A percentile compares a stretch with the other conserved stretches of the same genome.
phyloP scores from a whole-genome alignment of 2,329 filamentous ascomycete genomes.

The Thelonectria discophora region DNA sequence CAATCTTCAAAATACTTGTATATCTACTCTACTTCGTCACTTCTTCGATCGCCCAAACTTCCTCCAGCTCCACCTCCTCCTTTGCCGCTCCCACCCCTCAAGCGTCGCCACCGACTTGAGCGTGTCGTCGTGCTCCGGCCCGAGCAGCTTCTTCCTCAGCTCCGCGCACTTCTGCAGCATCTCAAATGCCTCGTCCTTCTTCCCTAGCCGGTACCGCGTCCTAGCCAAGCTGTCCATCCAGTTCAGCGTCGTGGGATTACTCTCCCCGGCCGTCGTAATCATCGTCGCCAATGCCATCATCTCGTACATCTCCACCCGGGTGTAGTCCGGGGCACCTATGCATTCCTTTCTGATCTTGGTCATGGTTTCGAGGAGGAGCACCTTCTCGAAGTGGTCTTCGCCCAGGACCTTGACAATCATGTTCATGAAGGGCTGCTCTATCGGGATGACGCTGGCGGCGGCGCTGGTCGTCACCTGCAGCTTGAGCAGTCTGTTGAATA shows the following conservation, averaged over 20 bases:
- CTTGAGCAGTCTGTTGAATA: background rate
- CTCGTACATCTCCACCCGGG: background rate
- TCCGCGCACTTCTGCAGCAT: background rate
- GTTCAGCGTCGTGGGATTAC: background rate
- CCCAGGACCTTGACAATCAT: background rate
- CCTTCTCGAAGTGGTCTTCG: background rate
- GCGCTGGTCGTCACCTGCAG: background rate
- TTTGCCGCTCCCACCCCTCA: constrained; percentile 1
- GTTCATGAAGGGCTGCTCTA: background rate
- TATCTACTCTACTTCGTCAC: no score
- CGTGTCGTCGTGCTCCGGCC: constrained; percentile 6
- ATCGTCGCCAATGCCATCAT: background rate
- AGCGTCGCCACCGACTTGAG: background rate
- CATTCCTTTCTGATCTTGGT: no score
- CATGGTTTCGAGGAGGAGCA: background rate
- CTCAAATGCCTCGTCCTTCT: background rate
- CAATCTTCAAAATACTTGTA: no score
- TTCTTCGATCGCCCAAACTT: background rate
- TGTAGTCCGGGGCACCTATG: no score
- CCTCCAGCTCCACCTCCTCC: background rate
- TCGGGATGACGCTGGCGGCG: background rate
- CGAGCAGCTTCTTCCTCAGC: background rate
- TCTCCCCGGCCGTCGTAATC: background rate
- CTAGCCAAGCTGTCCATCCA: background rate
- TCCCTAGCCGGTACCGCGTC: background rate